Evolutionary conservation across 1,284 basidiomycete genomes (phyloP), one percentile per base, ranked within the genome.

Genomic region (Chondrostereum purpureum): DNA sequence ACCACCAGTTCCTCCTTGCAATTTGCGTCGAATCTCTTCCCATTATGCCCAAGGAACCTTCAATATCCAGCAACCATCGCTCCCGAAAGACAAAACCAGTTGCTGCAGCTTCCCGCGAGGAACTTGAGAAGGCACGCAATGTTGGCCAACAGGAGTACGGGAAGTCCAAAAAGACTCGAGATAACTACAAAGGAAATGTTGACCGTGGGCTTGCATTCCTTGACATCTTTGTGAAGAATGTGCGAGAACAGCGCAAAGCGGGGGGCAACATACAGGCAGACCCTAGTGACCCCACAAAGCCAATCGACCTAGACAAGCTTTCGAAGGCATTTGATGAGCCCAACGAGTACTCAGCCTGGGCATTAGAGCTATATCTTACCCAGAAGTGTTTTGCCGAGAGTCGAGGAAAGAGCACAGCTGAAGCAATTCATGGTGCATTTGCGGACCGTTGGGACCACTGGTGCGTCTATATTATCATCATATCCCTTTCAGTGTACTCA

Each of bases 391-490:
- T 58, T 16, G 43, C 36, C 4, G 50, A 59, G 17, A 39, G 48
- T 3, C 18, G 42, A 1, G 47, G 48, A 2, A 39, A 44, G 6
- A 44, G 46, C 27, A 59, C 53, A 1, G 57, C 51, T 1, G 43
- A 53, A 4, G 48, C 53, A 5, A 59, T 61, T 22, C 53, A 60
- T 45, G 50, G 50, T 3, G 61, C 61, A n/a, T 57, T 55, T 18
- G 49, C 51, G 4, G 39, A 52, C 11, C 49, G 53, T 22, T 64
- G 59, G 57, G 58, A 61, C 42, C 50, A 46, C 1, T 55, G 59
- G 60, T 63, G 40, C 52, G 58, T 43, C 5, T 20, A 34, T 17
- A 16, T 42, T 3, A 18, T 24, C 22, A 16, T n/a, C n/a, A n/a
- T n/a, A n/a, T n/a, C n/a, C n/a, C n/a, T n/a, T n/a, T n/a, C n/a